Evolutionary conservation across 1,284 basidiomycete genomes (phyloP), one percentile per base, ranked within the genome.

Genomic region (Anthracocystis walkeri): DNA sequence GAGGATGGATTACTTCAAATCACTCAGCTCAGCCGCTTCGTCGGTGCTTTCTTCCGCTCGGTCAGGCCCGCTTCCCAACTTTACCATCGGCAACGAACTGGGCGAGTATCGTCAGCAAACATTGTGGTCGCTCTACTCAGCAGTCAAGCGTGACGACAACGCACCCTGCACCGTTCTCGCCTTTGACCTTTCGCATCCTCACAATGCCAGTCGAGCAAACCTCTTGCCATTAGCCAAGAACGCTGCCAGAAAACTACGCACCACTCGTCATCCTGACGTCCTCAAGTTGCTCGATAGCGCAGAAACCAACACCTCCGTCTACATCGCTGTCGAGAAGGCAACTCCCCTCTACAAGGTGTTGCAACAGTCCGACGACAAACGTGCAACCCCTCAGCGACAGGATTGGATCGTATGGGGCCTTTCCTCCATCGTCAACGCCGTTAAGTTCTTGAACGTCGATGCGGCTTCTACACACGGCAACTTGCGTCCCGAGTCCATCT

Each of bases 341-440:
- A 88, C 90, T 21, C 93, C 94, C 3, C 87, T 99, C 7, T 88
- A 89, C 35, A 86, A 87, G n/a, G 89, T 90, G 1, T 85, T 95
- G 48, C 87, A 62, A 12, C 68, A 62, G 20, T 54, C 68, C 20
- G 41, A 68, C 27, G 62, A 72, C 56, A 62, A 68, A 23, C 90
- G 89, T 73, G 91, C 91, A 68, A 88, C 58, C 18, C 65, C 48
- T 53, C 71, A 72, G 61, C 74, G 72, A 42, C 56, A 94, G 75
- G 93, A 96, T 75, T 98, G 94, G 94, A 86, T 96, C 38, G 86
- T 94, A 4, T 99, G 96, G 96, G 96, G 96, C 7, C 86, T 98
- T 18, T 92, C 94, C 86, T 90, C 93, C 56, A 89, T 98, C 66
- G 92, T 93, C 66, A 93, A 93, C 65, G 95, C 95, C 2, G 87